Evolutionary conservation across 164 flowering plant species (phyloP), one percentile per base, ranked within the genome.

Genomic region (Nymphaea thermarum): DNA sequence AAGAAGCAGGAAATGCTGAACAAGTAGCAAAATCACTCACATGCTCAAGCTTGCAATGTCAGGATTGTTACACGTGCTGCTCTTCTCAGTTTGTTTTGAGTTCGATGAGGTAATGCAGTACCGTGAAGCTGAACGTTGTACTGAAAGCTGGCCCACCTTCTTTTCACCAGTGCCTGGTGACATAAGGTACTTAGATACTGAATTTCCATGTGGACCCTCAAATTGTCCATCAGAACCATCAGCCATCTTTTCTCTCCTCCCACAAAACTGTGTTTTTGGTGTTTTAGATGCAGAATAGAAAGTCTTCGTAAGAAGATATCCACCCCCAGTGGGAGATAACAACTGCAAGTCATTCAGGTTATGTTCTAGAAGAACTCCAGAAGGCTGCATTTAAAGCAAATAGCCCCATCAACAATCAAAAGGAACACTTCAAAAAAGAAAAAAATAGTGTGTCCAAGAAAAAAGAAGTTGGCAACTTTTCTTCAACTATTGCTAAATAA

Each of bases 321-420:
- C 76, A 70, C 69, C 75, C 67, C 72, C 86, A 76, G 78, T 81
- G 62, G 95, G 93, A 70, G 97, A 89, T 74, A 80, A 77, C 10
- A 83, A 67, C 16, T 71, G 72, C 57, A 71, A 57, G 69, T 85
- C 82, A 76, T 84, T 81, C 47, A 76, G 11, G 65, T 85, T 76
- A 11, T 76, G 85, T 66, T 88, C 96, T 70, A 72, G 74, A 70
- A 87, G 88, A 44, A 84, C 74, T 76, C 81, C 83, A 67, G 81
- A 70, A 65, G 80, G 60, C 74, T 81, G 76, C 65, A 70, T 79
- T 83, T 79, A 75, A 47, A 25, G 74, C 64, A 74, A 44, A 36
- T 42, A 36, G 42, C 16, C 7, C 25, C 25, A 17, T 62, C n/a
- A 11, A 11, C 10, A 4, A 62, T 7, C 7, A 62, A 12, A 62